These are phyloP conservation scores for Sphagnum contortum DNA, from an alignment of 225 moss, liverwort and hornwort species.

Conservation along the genomic window DNA sequence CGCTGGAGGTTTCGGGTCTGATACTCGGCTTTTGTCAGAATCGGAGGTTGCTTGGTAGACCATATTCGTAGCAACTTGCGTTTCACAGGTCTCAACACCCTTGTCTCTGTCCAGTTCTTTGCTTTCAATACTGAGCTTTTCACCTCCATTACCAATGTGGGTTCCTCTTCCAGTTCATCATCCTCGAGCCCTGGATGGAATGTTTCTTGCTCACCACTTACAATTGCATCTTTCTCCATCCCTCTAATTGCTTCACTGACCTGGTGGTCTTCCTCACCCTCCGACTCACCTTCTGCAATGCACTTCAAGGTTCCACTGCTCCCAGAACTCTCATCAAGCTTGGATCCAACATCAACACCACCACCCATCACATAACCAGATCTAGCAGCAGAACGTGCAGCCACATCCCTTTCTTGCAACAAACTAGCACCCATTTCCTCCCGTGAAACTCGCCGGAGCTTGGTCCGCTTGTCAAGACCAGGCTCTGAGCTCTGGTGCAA, in stretches of 20 bases:
- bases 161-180: conserved; percentile 37
- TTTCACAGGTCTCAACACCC: conserved; percentile 63
- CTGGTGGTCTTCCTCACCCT: conserved; percentile 22
- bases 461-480: conserved; percentile 61
- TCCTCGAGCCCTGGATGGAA: conserved; percentile 15
- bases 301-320: too few species aligned
- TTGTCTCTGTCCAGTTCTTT: conserved; percentile 58
- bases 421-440: conserved; percentile 44
- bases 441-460: conserved; percentile 54
- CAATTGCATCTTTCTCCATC: conserved; percentile 16
- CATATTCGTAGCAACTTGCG: conserved; percentile 55
- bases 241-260: conserved; percentile 13
- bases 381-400: conserved; percentile 64
- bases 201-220: conserved; percentile 16
- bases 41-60: conserved; percentile 40
- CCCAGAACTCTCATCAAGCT: too few species aligned
- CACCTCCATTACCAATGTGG: conserved; percentile 49
- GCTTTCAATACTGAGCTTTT: conserved; percentile 56
- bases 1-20: conserved; percentile 76
- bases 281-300: conserved; percentile 17
- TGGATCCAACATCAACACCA: too few species aligned
- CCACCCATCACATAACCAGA: conserved; percentile 55
- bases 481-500: conserved; percentile 57
- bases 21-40: conserved; percentile 51
- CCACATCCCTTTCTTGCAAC: conserved; percentile 40